Evolutionary conservation across 148 eudicot genomes (phyloP).

Genomic region (Persicaria tinctoria): DNA sequence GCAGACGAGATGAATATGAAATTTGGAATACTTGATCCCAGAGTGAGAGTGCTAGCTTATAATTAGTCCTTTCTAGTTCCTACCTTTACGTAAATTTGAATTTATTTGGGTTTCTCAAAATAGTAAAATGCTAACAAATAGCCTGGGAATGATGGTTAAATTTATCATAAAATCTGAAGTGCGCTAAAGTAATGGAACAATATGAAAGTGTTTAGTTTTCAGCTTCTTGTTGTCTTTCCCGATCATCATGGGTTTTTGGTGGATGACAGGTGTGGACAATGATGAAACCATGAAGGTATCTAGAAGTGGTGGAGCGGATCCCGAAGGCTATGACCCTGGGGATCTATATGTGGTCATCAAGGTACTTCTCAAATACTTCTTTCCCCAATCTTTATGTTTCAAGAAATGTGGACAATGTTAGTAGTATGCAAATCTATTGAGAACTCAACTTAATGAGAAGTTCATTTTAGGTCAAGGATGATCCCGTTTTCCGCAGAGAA

Average conservation of each 20-base stretch:
- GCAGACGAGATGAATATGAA: background rate
- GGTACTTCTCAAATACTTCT: conserved; percentile 28
- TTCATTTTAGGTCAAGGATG: conserved; percentile 66
- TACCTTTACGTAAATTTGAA: background rate
- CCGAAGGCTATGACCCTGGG: conserved; percentile 85
- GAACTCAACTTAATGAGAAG: background rate
- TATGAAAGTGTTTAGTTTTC: background rate
- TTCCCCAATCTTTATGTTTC: background rate
- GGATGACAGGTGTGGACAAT: conserved; percentile 67
- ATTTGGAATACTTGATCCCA: background rate
- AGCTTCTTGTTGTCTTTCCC: background rate
- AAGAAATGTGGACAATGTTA: background rate
- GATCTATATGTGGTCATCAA: conserved; percentile 70
- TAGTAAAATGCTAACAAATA: background rate
- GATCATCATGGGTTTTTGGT: conserved; percentile 11
- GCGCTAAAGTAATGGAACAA: background rate
- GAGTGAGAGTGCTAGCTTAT: background rate
- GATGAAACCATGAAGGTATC: conserved; percentile 58
- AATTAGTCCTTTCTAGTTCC: background rate
- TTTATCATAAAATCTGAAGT: background rate
- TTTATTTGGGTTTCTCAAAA: too few relatives aligned
- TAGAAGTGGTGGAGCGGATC: conserved; percentile 88
- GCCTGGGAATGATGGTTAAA: background rate
- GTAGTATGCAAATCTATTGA: background rate
- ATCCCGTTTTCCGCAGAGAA: conserved; percentile 91